A percentile compares a stretch with the other conserved stretches of the same genome.
Conservation (phyloP, 768 basidiomycete genomes). For the Collybiopsis confluens region DNA sequence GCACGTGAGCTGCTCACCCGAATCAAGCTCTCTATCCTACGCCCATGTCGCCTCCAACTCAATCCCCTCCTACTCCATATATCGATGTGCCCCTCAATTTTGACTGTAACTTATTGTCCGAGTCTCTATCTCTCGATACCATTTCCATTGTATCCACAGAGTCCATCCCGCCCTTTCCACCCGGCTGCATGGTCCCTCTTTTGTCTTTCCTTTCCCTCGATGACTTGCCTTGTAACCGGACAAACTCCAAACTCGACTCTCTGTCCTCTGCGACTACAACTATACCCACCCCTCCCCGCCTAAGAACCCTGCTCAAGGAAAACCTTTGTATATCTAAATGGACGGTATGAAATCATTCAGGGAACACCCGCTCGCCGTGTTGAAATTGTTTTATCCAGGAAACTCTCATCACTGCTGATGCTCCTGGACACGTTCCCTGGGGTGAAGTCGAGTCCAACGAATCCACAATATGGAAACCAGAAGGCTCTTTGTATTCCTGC, state of each 20-base stretch:
- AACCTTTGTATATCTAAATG: conserved; percentile 35
- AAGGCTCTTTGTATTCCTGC: conserved; percentile 34
- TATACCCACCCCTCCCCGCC: conserved; percentile 34
- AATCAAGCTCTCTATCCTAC: neutral
- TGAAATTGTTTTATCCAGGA: conserved; percentile 18
- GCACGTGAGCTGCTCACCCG: too few species aligned
- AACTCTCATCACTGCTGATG: conserved; percentile 22
- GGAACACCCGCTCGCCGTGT: neutral
- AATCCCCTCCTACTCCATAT: neutral
- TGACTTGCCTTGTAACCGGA: conserved; percentile 14
- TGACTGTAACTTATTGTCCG: conserved; percentile 12
- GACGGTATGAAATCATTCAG: conserved; percentile 27
- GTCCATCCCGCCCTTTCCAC: conserved; percentile 26
- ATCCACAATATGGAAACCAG: conserved; percentile 29
- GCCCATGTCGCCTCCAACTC: neutral
- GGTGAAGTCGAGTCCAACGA: conserved; percentile 17
- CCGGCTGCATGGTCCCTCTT: conserved; percentile 19
- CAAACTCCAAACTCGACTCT: neutral
- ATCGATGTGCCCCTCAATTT: conserved; percentile 12
- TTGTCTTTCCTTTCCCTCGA: conserved; percentile 25
- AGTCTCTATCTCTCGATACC: conserved; percentile 32
- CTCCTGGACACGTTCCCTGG: conserved; percentile 40
- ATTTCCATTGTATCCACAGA: conserved; percentile 22
- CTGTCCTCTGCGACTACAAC: conserved; percentile 20
- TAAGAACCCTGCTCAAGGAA: conserved; percentile 33